phyloP scores from a whole-genome alignment of 441 rosid genomes.

The Viola pubescens region DNA sequence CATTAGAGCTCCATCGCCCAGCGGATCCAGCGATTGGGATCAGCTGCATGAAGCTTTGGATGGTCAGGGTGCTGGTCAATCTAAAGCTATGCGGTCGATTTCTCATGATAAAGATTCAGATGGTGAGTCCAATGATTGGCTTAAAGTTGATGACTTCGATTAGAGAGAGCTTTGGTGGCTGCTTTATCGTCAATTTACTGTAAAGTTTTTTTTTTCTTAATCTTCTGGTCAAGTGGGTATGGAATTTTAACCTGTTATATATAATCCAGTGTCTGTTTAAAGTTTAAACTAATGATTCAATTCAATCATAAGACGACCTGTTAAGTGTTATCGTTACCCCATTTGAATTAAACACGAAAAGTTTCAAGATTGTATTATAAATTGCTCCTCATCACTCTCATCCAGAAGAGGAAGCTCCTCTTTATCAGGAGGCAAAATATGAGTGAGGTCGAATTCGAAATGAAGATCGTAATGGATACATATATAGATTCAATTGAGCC shows the following conservation, averaged over 20 bases:
- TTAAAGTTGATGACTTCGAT: conserved; percentile 49
- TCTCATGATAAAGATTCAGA: conserved; percentile 48
- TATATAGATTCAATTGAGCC: no score
- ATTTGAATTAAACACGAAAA: no score
- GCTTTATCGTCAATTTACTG: conserved; percentile 15
- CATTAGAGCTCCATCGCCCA: conserved; percentile 27
- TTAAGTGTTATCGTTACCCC: no score
- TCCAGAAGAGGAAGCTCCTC: no score
- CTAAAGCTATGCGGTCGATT: conserved; percentile 29
- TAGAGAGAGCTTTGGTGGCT: conserved; percentile 17
- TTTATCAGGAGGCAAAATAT: no score
- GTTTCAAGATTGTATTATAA: no score
- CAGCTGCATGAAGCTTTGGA: conserved; percentile 35
- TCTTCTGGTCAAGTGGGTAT: background rate
- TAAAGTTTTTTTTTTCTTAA: conserved; percentile 18
- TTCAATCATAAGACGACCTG: no score
- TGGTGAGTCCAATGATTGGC: conserved; percentile 60
- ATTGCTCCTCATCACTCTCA: no score
- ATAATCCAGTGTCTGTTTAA: background rate
- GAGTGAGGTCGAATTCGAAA: no score
- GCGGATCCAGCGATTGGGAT: conserved; percentile 60
- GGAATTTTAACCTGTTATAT: conserved; percentile 14
- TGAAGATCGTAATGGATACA: no score
- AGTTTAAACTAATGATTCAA: no score
- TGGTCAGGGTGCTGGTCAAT: conserved; percentile 14